Conservation (phyloP, 2,329 filamentous ascomycete genomes). For the Arthrinium phaeospermum region DNA sequence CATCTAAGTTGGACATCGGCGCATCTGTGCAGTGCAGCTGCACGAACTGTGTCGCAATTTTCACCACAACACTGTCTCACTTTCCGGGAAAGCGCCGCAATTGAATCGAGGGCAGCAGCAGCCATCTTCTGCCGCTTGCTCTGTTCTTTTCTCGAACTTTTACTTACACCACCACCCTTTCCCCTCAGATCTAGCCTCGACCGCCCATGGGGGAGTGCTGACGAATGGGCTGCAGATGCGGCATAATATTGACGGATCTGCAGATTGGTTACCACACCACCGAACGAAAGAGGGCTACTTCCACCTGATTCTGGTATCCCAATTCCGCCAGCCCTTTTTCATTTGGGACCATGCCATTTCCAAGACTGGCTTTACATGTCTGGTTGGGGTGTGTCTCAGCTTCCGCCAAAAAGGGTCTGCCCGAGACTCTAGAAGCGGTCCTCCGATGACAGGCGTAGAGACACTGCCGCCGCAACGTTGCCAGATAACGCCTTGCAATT, state of each 20-base stretch:
- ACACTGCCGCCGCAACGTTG: conserved; percentile 4
- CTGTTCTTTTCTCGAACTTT: background rate
- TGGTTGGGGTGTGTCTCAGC: background rate
- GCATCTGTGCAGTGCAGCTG: conserved; percentile 14
- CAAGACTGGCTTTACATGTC: background rate
- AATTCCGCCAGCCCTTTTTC: background rate
- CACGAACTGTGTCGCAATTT: background rate
- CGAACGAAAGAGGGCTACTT: background rate
- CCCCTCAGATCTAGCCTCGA: background rate
- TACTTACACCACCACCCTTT: too few relatives aligned
- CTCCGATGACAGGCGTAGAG: background rate
- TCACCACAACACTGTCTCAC: background rate
- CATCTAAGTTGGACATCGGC: conserved; percentile 1
- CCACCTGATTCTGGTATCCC: background rate
- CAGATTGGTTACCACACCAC: conserved; percentile 6
- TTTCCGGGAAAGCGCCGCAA: background rate
- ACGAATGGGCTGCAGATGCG: conserved; percentile 5
- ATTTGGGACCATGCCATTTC: background rate
- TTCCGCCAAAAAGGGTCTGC: background rate
- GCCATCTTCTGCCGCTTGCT: background rate
- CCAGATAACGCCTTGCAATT: background rate
- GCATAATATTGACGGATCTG: conserved; percentile 9
- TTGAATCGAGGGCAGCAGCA: background rate
- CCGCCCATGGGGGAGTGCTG: background rate
- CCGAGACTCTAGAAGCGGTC: background rate